A percentile compares a stretch with the other conserved stretches of the same genome.
Evolutionary conservation across 1,139 yeast genomes (phyloP).

Genomic region (Yamadazyma sp.): DNA sequence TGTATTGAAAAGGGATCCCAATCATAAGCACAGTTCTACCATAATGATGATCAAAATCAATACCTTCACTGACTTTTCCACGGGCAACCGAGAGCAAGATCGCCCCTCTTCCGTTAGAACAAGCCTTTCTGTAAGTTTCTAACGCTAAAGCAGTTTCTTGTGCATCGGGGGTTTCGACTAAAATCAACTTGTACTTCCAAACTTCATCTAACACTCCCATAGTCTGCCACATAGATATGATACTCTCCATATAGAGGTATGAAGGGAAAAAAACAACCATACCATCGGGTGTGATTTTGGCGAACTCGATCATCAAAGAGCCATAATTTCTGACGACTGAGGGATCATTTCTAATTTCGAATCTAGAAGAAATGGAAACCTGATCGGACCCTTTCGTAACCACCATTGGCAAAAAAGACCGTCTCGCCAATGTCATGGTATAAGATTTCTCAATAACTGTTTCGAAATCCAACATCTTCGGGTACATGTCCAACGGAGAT

Average conservation of each 20-base stretch:
- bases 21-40: constrained; percentile 98
- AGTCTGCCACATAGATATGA: constrained; percentile 96
- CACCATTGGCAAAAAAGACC: constrained; percentile 92
- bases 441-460: constrained; percentile 94
- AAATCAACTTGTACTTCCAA: constrained; percentile 92
- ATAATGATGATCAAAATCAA: constrained; percentile 97
- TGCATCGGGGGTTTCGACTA: constrained; percentile 99
- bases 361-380: constrained; percentile 92
- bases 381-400: constrained; percentile 98
- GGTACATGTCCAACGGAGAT: constrained; percentile 98
- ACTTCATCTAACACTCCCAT: constrained; percentile 98
- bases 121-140: constrained; percentile 94
- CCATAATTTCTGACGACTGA: constrained; percentile 97
- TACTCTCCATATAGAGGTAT: constrained; percentile 94
- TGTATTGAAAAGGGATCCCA: constrained; percentile 98
- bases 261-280: constrained; percentile 97
- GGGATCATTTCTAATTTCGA: constrained; percentile 96
- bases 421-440: constrained; percentile 89
- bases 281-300: constrained; percentile 97
- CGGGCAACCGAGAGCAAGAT: constrained; percentile 95
- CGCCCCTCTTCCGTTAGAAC: constrained; percentile 97
- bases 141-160: constrained; percentile 95
- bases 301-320: constrained; percentile 82
- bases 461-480: constrained; percentile 91
- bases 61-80: constrained; percentile 98